Base-by-base conservation (phyloP, 495 filamentous ascomycete species). In the Wilcoxina mikolae region DNA sequence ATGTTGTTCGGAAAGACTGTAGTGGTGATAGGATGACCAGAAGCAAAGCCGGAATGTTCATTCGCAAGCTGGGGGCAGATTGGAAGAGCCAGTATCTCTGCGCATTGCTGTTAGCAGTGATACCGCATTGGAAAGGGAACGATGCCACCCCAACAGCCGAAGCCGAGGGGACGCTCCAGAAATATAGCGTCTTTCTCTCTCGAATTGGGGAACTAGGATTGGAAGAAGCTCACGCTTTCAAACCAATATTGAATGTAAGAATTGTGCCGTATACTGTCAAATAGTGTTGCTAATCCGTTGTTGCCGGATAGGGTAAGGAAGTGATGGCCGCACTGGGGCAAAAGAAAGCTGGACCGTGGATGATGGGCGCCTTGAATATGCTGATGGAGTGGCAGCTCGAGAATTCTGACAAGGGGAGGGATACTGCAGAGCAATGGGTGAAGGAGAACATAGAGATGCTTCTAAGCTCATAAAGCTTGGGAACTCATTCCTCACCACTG, bases 341-440 rank as follows among this genome's bases (percentile, higher is more conserved):
- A 15, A 72, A 71, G 1, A 75, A 73, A 57, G 77, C 79, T 1
- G 91, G 91, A 4, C 79, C 73, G 12, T 96, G 90, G 90, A 78
- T 87, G 74, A 75, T 76, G 55, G 69, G 70, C 53, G 87, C 86
- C 12, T 63, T 91, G 42, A 78, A 84, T 5, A 69, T 82, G 15
- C 78, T 80, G 26, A 74, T 91, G 66, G 77, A 78, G 53, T 95
- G 87, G 85, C 93, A 96, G 70, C 71, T 96, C 25, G 72, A 82
- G 27, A 78, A 95, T 65, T 86, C 88, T 2, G 76, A 76, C 2
- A 75, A 72, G 20, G 85, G 74, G 3, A 71, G 94, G 55, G 78
- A 85, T 56, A 79, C 81, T 61, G 74, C 91, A 17, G 55, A 65
- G 38, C 65, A 64, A 38, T 74, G 72, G 64, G 72, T 70, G 58